phyloP scores from a whole-genome alignment of 1,139 yeast genomes.

The Geotrichum candidum region DNA sequence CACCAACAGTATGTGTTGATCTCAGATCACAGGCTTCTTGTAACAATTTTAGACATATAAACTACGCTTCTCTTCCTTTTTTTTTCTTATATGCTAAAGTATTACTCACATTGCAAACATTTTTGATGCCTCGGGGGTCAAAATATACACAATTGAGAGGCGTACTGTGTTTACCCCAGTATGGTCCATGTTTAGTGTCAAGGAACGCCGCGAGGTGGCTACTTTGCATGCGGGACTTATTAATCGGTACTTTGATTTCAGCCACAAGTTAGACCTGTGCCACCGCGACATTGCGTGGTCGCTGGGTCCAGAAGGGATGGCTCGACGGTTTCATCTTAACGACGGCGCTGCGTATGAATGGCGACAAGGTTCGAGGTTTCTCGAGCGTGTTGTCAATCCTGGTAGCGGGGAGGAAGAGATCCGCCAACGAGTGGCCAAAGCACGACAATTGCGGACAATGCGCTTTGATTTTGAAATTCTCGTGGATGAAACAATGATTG shows the following conservation, averaged over 20 bases:
- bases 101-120: constrained; percentile 37
- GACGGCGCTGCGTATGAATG: constrained; percentile 54
- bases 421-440: constrained; percentile 50
- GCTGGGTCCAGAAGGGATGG: constrained; percentile 31
- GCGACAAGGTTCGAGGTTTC: constrained; percentile 46
- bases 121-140: constrained; percentile 43
- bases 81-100: too few species aligned
- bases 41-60: neutral
- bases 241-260: constrained; percentile 46
- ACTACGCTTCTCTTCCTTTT: neutral
- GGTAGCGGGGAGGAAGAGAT: constrained; percentile 52
- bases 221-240: constrained; percentile 47
- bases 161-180: constrained; percentile 45
- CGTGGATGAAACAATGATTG: constrained; percentile 45
- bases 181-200: constrained; percentile 47
- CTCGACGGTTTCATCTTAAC: constrained; percentile 40
- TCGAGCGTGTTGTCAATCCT: constrained; percentile 50
- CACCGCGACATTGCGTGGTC: constrained; percentile 38
- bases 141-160: constrained; percentile 48
- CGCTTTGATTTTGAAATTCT: constrained; percentile 54
- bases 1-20: neutral
- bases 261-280: constrained; percentile 42
- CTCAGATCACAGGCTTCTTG: neutral
- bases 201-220: constrained; percentile 46
- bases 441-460: constrained; percentile 52